Conservation (phyloP, 768 basidiomycete genomes). For the Leccinum arenicola region DNA sequence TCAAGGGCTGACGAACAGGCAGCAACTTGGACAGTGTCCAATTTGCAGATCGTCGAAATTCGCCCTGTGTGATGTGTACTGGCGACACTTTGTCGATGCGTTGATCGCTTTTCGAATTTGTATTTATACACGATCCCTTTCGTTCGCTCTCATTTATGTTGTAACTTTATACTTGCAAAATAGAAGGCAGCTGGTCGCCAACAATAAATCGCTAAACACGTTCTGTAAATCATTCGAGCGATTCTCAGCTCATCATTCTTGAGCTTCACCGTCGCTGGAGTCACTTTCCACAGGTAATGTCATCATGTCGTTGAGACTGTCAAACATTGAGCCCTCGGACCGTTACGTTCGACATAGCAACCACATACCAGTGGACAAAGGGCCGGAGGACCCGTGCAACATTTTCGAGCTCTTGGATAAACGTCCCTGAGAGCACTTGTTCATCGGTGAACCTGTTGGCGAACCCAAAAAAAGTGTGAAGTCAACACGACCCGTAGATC, state of each 20-base stretch:
- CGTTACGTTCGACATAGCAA: background rate
- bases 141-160: background rate
- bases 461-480: background rate
- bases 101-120: conserved; percentile 15
- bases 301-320: conserved; percentile 72
- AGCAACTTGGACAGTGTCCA: conserved; percentile 9
- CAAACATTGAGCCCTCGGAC: background rate
- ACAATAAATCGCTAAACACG: background rate
- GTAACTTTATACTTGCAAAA: background rate
- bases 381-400: conserved; percentile 60
- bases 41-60: background rate
- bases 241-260: conserved; percentile 7
- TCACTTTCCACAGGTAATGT: conserved; percentile 42
- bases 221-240: conserved; percentile 3
- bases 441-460: conserved; percentile 64
- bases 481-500: conserved; percentile 17
- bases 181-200: background rate
- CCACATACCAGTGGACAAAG: conserved; percentile 72
- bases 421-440: conserved; percentile 63
- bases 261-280: conserved; percentile 1
- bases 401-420: conserved; percentile 57
- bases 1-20: background rate
- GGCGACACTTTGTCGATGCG: conserved; percentile 13
- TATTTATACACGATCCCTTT: background rate
- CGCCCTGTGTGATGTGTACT: conserved; percentile 1